A percentile compares a stretch with the other conserved stretches of the same genome.
These are phyloP conservation scores for Trichomonascaceae sp. DNA, from an alignment of 1,139 yeast species.

Conservation along the genomic window DNA sequence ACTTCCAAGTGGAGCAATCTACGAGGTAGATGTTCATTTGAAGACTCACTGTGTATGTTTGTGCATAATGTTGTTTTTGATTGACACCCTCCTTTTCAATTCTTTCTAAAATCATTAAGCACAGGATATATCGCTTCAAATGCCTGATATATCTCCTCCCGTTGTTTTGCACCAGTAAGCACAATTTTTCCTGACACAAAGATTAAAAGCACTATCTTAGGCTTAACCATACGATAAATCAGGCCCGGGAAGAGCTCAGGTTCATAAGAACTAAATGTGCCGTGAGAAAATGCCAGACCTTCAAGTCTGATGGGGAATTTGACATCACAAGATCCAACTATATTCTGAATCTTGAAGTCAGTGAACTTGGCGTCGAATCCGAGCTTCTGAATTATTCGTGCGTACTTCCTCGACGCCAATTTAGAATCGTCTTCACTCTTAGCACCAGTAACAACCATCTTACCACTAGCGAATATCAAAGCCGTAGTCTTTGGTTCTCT, in stretches of 20 bases:
- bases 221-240: slow-evolving; percentile 98
- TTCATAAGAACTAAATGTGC: slow-evolving; percentile 97
- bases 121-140: slow-evolving; percentile 98
- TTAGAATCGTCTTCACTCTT: slow-evolving; percentile 97
- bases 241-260: slow-evolving; percentile 98
- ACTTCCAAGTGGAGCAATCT: not conserved
- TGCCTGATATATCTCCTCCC: slow-evolving; percentile 97
- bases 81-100: slow-evolving; percentile 31
- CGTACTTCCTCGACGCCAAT: slow-evolving; percentile 93
- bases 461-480: slow-evolving; percentile 94
- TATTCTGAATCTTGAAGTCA: slow-evolving; percentile 94
- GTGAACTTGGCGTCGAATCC: slow-evolving; percentile 92
- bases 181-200: slow-evolving; percentile 98
- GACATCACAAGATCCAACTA: slow-evolving; percentile 95
- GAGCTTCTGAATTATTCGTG: slow-evolving; percentile 93
- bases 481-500: slow-evolving; percentile 99
- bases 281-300: slow-evolving; percentile 97
- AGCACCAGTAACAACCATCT: slow-evolving; percentile 99
- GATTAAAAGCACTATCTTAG: slow-evolving; percentile 89
- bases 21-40: not conserved
- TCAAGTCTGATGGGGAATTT: slow-evolving; percentile 96
- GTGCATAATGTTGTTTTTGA: not conserved
- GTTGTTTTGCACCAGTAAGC: slow-evolving; percentile 96
- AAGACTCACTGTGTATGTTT: not conserved
- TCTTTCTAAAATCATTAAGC: slow-evolving; percentile 93